phyloP scores from a whole-genome alignment of 2,329 filamentous ascomycete species.

The Zymoseptoria ardabiliae region DNA sequence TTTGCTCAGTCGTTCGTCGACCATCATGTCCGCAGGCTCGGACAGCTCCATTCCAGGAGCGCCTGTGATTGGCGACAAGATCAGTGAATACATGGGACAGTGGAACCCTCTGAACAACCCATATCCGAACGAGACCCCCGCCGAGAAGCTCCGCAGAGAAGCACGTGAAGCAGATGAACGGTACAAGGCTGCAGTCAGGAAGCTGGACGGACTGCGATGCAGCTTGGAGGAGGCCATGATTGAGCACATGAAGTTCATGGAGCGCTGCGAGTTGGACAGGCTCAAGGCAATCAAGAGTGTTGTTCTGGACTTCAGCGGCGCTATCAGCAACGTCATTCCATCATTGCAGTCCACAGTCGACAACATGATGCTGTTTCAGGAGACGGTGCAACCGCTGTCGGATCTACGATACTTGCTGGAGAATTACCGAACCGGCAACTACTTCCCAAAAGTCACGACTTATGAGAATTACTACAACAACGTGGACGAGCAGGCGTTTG shows the following conservation, averaged over 20 bases:
- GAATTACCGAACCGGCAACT: constrained; percentile 92
- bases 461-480: constrained; percentile 99
- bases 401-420: constrained; percentile 91
- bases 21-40: constrained; percentile 48
- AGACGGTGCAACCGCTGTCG: constrained; percentile 88
- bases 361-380: constrained; percentile 98
- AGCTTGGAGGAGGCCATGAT: constrained; percentile 94
- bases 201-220: constrained; percentile 84
- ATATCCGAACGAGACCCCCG: constrained; percentile 87
- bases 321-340: constrained; percentile 95
- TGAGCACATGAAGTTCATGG: constrained; percentile 87
- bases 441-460: constrained; percentile 78
- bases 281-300: constrained; percentile 98
- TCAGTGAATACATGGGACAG: constrained; percentile 75
- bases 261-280: constrained; percentile 91
- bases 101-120: constrained; percentile 91
- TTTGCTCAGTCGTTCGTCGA: constrained; percentile 64
- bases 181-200: constrained; percentile 80
- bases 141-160: constrained; percentile 79
- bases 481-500: constrained; percentile 95
- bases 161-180: constrained; percentile 84
- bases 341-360: constrained; percentile 92
- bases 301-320: constrained; percentile 92
- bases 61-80: constrained; percentile 64
- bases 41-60: constrained; percentile 50